Base-by-base conservation (phyloP, 2,329 filamentous ascomycete genomes). In the Zasmidium citrigriseum region DNA sequence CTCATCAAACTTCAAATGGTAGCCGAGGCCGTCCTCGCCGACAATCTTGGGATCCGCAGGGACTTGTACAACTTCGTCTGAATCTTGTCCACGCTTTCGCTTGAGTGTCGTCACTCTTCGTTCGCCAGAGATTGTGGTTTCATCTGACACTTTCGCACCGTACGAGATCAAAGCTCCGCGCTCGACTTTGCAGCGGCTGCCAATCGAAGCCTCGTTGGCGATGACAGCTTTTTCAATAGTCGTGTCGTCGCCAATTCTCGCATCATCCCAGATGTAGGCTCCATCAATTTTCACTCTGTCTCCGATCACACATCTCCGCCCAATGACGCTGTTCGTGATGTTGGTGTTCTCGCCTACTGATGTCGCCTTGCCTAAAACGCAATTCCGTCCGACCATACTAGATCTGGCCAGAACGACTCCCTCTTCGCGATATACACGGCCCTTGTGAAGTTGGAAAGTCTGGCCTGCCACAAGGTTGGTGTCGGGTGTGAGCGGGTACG, bases 211-310 rank as follows among this genome's bases (percentile, higher is more conserved):
- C 48, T 86, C 84, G 67, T 88, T 86, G 3, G 90, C 95, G 54
- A 99, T 78, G 45, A 99, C 86, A 1, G 91, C 88, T 64, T 86
- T 83, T 9, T 83, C 81, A 49, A 99, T 79, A 22, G 83, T 83
- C 16, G 88, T 82, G 20, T 87, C 87, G 69, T 97, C 91, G 1
- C 86, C 89, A 65, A 99, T 85, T 4, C 83, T 83, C 0, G 86
- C 86, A 67, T 92, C 85, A 67, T 97, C 91, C 93, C 93, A 98
- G 63, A 99, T 85, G 67, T 91, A 93, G 21, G 90, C 89, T 65
- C 91, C 83, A 49, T 89, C 83, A 60, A 99, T 86, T 38, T 80
- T 83, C 24, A 95, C 93, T 64, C 95, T 90, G 65, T 85, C 88
- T 5, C 95, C 95, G 65, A 99, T 95, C 64, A 86, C 87, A 76